Evolutionary conservation across 2,329 filamentous ascomycete genomes (phyloP), one percentile per base, ranked within the genome.

Genomic region (Ceratocystis lukuohia): DNA sequence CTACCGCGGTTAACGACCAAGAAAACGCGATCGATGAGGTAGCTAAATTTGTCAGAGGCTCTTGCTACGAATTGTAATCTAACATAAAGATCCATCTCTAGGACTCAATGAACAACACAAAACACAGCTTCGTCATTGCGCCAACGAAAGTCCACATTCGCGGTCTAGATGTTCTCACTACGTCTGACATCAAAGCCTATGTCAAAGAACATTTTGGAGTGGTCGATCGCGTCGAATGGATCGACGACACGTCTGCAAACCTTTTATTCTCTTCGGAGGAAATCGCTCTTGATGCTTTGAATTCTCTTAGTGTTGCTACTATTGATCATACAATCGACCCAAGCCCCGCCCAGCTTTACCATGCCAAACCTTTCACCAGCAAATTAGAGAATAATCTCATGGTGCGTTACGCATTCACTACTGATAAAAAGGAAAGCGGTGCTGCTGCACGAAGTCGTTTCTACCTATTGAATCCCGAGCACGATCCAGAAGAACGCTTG

Each of bases 241-340:
- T 99, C 70, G 90, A 97, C 74, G 94, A 99, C 75, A 86, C 84
- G 5, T 93, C 91, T 0, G 90, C 91, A 69, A 97, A 97, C 73
- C 79, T 96, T 65, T 76, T 96, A 64, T 97, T 94, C 77, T 78
- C 77, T 48, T 80, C 80, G 5, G 78, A 84, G 15, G 73, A 75
- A 28, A 73, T 74, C 5, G 84, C 84, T 1, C 76, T 78, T 20
- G 79, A 83, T 61, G 85, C 84, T 20, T 75, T 88, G 22, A 71
- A 76, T 30, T 78, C 82, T 5, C 78, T 88, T 33, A 77, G 80
- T 66, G 76, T 77, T 20, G 74, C 82, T 20, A 75, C 83, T 69
- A 75, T 85, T 68, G 82, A 87, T 64, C 72, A 63, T n/a, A 78
- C 81, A 0, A 79, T 81, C 46, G 76, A 87, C 45, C 82, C 86